Base-by-base conservation (phyloP, 768 basidiomycete species). In the Podaxis pistillaris region DNA sequence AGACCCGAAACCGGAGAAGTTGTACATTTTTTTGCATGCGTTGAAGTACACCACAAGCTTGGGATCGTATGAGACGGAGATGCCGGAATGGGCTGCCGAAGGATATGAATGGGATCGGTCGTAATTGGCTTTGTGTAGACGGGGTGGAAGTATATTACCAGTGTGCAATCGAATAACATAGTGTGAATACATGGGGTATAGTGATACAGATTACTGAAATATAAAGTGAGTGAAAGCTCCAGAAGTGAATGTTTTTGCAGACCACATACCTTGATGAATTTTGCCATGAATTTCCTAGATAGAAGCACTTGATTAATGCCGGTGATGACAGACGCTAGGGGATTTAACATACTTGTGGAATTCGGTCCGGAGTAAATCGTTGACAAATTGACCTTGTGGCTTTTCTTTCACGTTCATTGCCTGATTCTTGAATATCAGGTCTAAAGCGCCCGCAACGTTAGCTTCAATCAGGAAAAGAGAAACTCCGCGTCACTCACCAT, bases 371-470 rank as follows among this genome's bases (percentile, higher is more conserved):
- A 98, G 75, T 55, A 98, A 80, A 75, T 98, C 97, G 71, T 99
- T 98, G 65, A 98, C 94, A 71, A 98, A 98, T 62, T 91, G 88
- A 12, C 89, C 88, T 68, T 83, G 81, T 2, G 79, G 75, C 71
- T 87, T 88, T 58, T 87, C 83, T 62, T 78, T 82, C 52, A 81
- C 72, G 36, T 81, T 84, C 75, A 88, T 87, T 0, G 97, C 93
- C 75, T 99, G 97, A 73, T 98, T 98, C 79, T 98, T 98, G 86
- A 98, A 98, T 70, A 98, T 95, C 58, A 97, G 80, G 74, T 99
- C 94, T 94, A 69, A 36, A 70, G 66, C 70, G 66, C 24, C 55
- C 44, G 64, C 65, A 63, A 47, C 38, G 30, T 44, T 55, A 49
- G 54, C 24, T 6, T 2, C 47, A 41, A 44, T 3, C 52, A 17